Base-by-base conservation (phyloP, 495 filamentous ascomycete species). In the Penicillium turbatum region DNA sequence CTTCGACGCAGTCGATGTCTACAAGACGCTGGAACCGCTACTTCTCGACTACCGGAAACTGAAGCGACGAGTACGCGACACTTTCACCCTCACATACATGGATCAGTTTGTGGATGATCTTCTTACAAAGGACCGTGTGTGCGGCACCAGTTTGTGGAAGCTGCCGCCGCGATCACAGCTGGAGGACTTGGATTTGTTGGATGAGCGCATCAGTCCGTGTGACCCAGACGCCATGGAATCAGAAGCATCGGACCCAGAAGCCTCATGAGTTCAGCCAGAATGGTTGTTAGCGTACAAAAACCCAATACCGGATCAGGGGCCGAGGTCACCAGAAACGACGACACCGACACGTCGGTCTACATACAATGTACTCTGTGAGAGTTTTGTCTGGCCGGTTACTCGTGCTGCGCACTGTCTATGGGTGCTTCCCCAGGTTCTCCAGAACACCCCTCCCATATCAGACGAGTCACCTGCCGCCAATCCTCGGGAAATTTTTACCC, bases 101-200 rank as follows among this genome's bases (percentile, higher is more conserved):
- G 93, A 99, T 72, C 85, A 89, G 65, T 97, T 99, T 63, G 80
- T 97, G 45, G 93, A 97, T 71, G 89, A 95, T 55, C 72, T 99
- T 50, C 73, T 99, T 50, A 89, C 84, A 0, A 95, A 95, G 72
- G 88, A 95, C 50, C 80, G 93, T 55, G 84, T 95, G 1, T 97
- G 92, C 59, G 91, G 85, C 40, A 97, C 95, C 9, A 95, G 86
- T 64, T 64, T 99, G 51, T 95, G 90, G 85, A 95, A 95, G 76
- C 77, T 99, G 72, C 87, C 91, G 9, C 83, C 82, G 50, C 77
- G 93, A 61, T 81, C 85, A 53, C 78, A 89, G 49, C 64, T 99
- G 67, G 95, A 99, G 77, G 93, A 99, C 72, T 66, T 92, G 63
- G 93, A 93, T 44, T 57, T 91, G 60, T 62, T 99, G 63, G 95